Percentiles rank a stretch among this genome's conserved stretches.
Conservation (phyloP, 805 yeast genomes). For the Candida tammaniensis region DNA sequence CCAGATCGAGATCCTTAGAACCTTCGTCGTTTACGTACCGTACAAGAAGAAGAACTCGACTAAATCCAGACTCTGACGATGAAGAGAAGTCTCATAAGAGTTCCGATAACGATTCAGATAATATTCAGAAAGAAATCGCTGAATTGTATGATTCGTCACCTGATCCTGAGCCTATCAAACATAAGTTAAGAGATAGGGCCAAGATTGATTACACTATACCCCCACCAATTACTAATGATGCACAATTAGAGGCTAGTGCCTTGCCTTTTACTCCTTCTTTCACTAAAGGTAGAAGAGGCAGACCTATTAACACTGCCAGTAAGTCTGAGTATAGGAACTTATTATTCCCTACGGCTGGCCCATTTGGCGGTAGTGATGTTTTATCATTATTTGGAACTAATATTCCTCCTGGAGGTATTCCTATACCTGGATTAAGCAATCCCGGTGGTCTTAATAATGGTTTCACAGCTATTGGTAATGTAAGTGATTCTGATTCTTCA, state of each 20-base stretch:
- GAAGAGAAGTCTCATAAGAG: conserved; percentile 6
- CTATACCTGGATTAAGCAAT: conserved; percentile 32
- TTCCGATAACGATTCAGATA: conserved; percentile 27
- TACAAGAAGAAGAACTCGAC: conserved; percentile 15
- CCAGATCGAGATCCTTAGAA: conserved; percentile 24
- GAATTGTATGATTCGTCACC: conserved; percentile 58
- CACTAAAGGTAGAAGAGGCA: conserved; percentile 36
- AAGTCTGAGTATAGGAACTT: conserved; percentile 58
- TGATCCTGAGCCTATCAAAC: conserved; percentile 43
- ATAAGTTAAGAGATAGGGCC: conserved; percentile 47
- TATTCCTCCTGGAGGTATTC: conserved; percentile 49
- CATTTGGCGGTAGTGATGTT: conserved; percentile 96
- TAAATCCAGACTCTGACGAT: conserved; percentile 4
- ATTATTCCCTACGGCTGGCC: conserved; percentile 91
- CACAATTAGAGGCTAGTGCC: conserved; percentile 18
- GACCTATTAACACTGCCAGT: conserved; percentile 27
- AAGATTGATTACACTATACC: conserved; percentile 79
- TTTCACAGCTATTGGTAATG: conserved; percentile 32
- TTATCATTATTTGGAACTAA: conserved; percentile 75
- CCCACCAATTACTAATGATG: conserved; percentile 63
- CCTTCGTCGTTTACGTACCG: conserved; percentile 13
- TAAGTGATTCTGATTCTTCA: conserved; percentile 57
- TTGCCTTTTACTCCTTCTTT: conserved; percentile 17
- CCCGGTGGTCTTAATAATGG: conserved; percentile 3
- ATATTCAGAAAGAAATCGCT: conserved; percentile 61